Base-by-base conservation (phyloP, 1,139 yeast genomes). In the Saccharomyces hybrid region DNA sequence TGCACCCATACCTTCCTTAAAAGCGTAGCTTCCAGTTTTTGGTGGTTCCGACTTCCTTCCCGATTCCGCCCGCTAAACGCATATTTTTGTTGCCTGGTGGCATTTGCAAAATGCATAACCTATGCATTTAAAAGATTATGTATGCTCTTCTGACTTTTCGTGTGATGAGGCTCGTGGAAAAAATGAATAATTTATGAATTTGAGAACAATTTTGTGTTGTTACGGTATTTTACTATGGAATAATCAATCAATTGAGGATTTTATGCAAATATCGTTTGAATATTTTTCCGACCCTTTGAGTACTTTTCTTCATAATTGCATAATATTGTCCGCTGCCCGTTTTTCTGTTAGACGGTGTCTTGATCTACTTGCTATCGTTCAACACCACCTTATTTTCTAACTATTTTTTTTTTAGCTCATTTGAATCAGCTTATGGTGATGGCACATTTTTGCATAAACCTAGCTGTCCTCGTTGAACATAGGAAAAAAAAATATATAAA, bases 71-170 rank as follows among this genome's bases (percentile, higher is more conserved):
- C 54, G 47, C 28, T 44, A 52, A 42, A 32, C 47, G 55, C 53
- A 55, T 55, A 50, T 5, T 16, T 9, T 38, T 38, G 25, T 38
- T 11, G 41, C 25, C n/a, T 16, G 26, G n/a, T 38, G 25, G n/a
- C 25, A 38, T 19, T 38, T 16, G 25, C 6, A 19, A 16, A 38
- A 38, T 19, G 23, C 44, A 38, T 38, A 38, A 38, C n/a, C 13
- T 28, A 54, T 54, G 54, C 56, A 49, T 29, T 34, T 55, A 53
- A 11, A 38, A 48, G 48, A 23, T 19, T 38, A 38, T 38, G 44
- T 38, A 23, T 19, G 3, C 13, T 38, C 19, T 38, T 9, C 25
- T 5, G 44, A 19, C 9, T 38, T 38, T 19, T 38, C 25, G 44
- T 38, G 13, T 16, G 44, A 38, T 38, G 44, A 5, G 14, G 25